phyloP scores from a whole-genome alignment of 2,329 filamentous ascomycete genomes.

The Elsinoe perseae region DNA sequence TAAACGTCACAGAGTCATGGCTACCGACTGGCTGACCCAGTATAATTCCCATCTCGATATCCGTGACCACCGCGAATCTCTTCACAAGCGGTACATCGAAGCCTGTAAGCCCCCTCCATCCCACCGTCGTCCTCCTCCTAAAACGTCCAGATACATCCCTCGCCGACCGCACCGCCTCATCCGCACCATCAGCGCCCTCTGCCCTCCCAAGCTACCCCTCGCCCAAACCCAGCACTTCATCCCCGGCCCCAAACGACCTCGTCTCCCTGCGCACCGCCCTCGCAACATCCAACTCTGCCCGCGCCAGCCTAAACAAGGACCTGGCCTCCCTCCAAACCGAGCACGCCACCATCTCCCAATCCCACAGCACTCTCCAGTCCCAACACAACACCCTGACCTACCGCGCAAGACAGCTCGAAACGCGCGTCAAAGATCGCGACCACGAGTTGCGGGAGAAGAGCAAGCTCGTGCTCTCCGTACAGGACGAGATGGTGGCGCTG shows the following conservation, averaged over 20 bases:
- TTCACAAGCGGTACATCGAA: constrained; percentile 61
- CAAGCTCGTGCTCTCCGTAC: constrained; percentile 75
- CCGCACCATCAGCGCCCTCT: constrained; percentile 26
- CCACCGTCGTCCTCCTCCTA: constrained; percentile 9
- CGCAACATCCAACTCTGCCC: constrained; percentile 17
- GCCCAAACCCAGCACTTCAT: constrained; percentile 17
- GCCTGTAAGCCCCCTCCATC: constrained; percentile 53
- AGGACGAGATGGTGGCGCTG: constrained; percentile 85
- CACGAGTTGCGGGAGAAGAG: constrained; percentile 80
- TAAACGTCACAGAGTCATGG: not conserved
- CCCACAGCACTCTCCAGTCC: constrained; percentile 68
- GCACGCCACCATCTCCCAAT: constrained; percentile 47
- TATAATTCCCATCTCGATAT: constrained; percentile 69
- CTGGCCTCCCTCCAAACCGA: constrained; percentile 42
- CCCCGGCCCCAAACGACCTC: constrained; percentile 20
- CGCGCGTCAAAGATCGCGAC: constrained; percentile 68
- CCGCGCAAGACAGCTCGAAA: constrained; percentile 54
- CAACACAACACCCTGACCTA: constrained; percentile 54
- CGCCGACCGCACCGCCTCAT: constrained; percentile 35
- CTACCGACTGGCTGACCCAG: constrained; percentile 66
- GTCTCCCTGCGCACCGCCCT: constrained; percentile 36
- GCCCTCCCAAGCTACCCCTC: constrained; percentile 19
- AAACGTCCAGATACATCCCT: constrained; percentile 36
- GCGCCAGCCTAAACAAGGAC: constrained; percentile 19
- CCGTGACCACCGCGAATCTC: constrained; percentile 60